These are phyloP conservation scores for Zygnema cylindricum DNA, from an alignment of 139 green algal genomes.

Conservation along the genomic window DNA sequence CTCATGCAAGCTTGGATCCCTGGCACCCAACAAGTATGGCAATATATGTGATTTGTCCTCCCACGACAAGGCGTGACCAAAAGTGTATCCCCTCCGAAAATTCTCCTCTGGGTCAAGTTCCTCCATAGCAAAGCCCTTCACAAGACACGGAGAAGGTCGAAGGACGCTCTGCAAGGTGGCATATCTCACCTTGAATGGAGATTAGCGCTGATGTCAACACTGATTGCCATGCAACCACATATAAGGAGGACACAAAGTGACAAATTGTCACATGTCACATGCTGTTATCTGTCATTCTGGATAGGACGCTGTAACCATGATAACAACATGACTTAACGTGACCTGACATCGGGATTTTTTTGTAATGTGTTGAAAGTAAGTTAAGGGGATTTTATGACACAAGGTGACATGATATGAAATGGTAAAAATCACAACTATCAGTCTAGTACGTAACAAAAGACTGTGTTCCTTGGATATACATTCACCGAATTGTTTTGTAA, in stretches of 20 bases:
- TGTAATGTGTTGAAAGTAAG: background rate
- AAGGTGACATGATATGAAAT: too few relatives aligned
- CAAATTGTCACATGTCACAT: background rate
- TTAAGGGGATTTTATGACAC: too few relatives aligned
- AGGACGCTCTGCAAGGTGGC: background rate
- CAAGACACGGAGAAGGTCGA: background rate
- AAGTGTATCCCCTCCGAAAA: slow-evolving; percentile 1
- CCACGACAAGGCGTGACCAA: background rate
- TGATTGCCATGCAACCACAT: too few relatives aligned
- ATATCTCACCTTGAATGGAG: background rate
- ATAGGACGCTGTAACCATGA: background rate
- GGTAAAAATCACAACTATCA: background rate
- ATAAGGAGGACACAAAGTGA: too few relatives aligned
- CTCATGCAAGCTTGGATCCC: background rate
- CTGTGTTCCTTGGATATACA: background rate
- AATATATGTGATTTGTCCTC: slow-evolving; percentile 6
- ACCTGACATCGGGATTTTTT: background rate
- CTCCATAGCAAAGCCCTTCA: slow-evolving; percentile 24
- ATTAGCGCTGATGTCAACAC: too few relatives aligned
- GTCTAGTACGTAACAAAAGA: background rate
- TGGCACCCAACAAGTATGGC: background rate
- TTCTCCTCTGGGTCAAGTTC: background rate
- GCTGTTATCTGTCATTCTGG: background rate
- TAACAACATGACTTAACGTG: background rate
- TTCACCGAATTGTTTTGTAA: background rate